These are phyloP conservation scores for Ceratocystiopsis sp. DNA, from an alignment of 2,329 filamentous ascomycete genomes.

Conservation along the genomic window DNA sequence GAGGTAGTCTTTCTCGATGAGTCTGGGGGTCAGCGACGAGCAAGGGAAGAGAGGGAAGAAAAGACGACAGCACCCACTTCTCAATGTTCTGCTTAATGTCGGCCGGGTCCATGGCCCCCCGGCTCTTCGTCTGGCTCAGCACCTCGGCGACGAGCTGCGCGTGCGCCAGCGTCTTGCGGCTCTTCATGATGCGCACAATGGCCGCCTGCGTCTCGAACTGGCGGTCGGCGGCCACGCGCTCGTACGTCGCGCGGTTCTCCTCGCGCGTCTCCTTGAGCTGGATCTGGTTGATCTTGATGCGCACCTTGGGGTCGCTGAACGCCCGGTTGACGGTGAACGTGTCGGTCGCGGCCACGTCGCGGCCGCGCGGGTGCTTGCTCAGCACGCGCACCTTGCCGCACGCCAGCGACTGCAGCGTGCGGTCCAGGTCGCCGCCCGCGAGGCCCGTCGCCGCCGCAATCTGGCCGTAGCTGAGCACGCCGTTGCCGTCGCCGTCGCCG, in stretches of 20 bases:
- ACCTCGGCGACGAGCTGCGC: conserved; percentile 81
- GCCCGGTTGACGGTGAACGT: conserved; percentile 65
- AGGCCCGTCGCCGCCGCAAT: conserved; percentile 62
- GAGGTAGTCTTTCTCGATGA: conserved; percentile 89
- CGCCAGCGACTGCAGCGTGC: conserved; percentile 87
- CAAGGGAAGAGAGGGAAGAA: not conserved
- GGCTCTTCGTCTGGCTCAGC: conserved; percentile 72
- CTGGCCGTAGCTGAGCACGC: conserved; percentile 55
- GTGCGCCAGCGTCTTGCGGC: conserved; percentile 71
- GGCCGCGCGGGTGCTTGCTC: conserved; percentile 67
- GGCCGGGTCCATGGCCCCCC: conserved; percentile 67
- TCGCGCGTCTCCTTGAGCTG: conserved; percentile 91
- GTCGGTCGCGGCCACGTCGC: conserved; percentile 63
- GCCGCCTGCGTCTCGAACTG: conserved; percentile 96
- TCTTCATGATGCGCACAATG: conserved; percentile 95
- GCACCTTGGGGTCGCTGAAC: conserved; percentile 68
- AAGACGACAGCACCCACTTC: conserved; percentile 39
- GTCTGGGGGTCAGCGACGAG: conserved; percentile 24
- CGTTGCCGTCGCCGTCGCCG: conserved; percentile 17
- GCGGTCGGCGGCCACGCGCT: conserved; percentile 72
- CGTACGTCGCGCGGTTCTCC: conserved; percentile 87
- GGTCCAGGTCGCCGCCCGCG: conserved; percentile 59
- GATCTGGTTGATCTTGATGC: conserved; percentile 97
- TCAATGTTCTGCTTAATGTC: conserved; percentile 98
- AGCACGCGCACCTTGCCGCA: conserved; percentile 79